Evolutionary conservation across 225 moss, liverwort and hornwort species (phyloP), one percentile per base, ranked within the genome.

Genomic region (Marchantia polymorpha): DNA sequence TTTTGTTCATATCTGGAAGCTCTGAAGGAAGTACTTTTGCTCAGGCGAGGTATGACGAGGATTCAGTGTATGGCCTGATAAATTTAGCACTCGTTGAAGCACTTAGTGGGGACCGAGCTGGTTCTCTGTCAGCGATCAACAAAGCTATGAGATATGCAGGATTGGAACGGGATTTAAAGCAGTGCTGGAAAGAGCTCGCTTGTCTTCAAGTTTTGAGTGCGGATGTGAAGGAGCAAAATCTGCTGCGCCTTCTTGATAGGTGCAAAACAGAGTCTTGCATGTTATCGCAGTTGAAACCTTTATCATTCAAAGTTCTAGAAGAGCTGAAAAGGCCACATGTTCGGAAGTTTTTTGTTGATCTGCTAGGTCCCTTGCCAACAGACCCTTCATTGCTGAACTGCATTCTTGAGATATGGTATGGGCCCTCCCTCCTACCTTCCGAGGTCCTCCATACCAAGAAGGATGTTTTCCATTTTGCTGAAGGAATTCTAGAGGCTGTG

Each of bases 171-270:
- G 92, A 91, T 51, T 77, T 82, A 64, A 79, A 82, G 54, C 90
- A 90, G 74, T 91, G 92, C 71, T 94, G 92, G 92, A 92, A 86
- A 85, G 94, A 94, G 81, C 82, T 94, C 63, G 84, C 89, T 71
- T 79, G 82, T 81, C 78, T 83, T 69, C 82, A 82, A 14, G 69
- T 27, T 19, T 77, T 73, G 4, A 79, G 64, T 12, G 22, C 3
- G 30, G 83, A 82, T 61, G 82, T 82, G 26, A 66, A 84, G 4
- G 72, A 80, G 46, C 64, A 75, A 7, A 55, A 74, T 65, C 78
- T 83, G 12, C 72, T 83, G 70, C 84, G 86, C 71, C 86, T 94
- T 54, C 78, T 94, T 73, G 91, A 94, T 69, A 86, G 89, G 80
- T 91, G 91, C 86, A 88, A 82, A 82, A 84, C 83, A 56, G 89